Evolutionary conservation across 2,329 filamentous ascomycete species (phyloP), one percentile per base, ranked within the genome.

Genomic region (Aureobasidium lini): DNA sequence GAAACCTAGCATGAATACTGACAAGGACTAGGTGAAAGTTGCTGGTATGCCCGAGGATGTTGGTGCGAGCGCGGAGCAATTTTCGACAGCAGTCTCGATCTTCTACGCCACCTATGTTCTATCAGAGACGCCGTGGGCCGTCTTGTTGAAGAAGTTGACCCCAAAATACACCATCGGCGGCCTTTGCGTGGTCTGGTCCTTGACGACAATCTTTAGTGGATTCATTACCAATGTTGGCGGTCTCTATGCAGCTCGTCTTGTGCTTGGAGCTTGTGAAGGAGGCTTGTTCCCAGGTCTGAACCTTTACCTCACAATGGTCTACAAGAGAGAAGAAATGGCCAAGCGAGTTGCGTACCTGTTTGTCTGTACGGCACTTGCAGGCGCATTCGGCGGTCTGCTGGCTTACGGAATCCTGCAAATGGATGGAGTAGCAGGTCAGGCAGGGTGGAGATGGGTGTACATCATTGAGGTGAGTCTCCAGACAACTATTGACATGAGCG

Each of bases 21-120:
- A 49, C 32, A 49, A 23, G 29, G 4, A 5, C 31, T 10, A 57
- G 53, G 61, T 58, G 42, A 74, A 74, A 59, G 72, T 76, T 6
- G 76, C 75, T 36, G 73, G 75, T 47, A 77, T 80, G 74, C 73
- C 75, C 2, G 69, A 72, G 40, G 77, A 76, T 60, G 77, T 80
- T 48, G 66, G 70, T 23, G 72, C 75, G 11, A 71, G 71, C 0
- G 66, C 68, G 9, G 68, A 69, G 34, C 69, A 79, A 61, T 79
- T 76, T 64, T 77, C 74, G n/a, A 77, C 69, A 3, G 79, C 76
- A 4, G 74, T 80, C 8, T 76, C 76, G 0, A 76, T 82, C 48
- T 80, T 82, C 65, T 81, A 80, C 62, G 77, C 74, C 9, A 80
- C 77, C 9, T 80, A 81, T 57, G 76, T 81, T 9, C 64, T 74